Conservation (phyloP, 73 alveolate genomes). For the Urostyla sp. region DNA sequence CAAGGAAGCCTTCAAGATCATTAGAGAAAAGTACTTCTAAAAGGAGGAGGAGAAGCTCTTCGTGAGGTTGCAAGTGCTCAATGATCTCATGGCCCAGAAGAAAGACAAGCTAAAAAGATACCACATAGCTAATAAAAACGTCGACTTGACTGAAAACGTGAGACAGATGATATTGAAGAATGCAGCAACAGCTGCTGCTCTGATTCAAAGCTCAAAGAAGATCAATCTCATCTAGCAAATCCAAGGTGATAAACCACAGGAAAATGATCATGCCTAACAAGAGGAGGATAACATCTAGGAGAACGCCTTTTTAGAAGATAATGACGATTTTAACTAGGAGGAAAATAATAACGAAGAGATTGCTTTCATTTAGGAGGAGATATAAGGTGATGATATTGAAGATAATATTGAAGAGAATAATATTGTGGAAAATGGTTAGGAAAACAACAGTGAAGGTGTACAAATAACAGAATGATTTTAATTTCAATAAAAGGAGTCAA, state of each 20-base stretch:
- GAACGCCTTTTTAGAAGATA: neutral
- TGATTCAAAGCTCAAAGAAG: slow-evolving; percentile 3
- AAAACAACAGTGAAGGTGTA: too few relatives aligned
- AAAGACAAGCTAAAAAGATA: slow-evolving; percentile 84
- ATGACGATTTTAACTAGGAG: neutral
- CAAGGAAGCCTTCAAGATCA: slow-evolving; percentile 85
- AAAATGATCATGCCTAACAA: neutral
- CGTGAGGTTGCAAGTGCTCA: slow-evolving; percentile 81
- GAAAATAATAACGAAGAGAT: neutral
- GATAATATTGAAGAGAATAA: neutral
- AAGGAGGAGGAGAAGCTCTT: slow-evolving; percentile 91
- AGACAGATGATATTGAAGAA: slow-evolving; percentile 58
- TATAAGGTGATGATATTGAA: neutral
- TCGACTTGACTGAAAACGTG: slow-evolving; percentile 52
- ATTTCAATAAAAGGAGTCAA: too few relatives aligned
- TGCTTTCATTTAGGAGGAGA: neutral
- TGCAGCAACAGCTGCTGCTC: slow-evolving; percentile 3
- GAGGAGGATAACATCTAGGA: neutral
- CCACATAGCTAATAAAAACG: slow-evolving; percentile 50
- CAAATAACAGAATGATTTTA: too few relatives aligned
- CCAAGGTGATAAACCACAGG: neutral
- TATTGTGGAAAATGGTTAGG: too few relatives aligned
- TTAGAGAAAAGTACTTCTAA: slow-evolving; percentile 87
- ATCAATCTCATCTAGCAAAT: neutral
- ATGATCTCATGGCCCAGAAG: slow-evolving; percentile 84